Conservation (phyloP, 805 yeast species). For the Saturnispora zaruensis region DNA sequence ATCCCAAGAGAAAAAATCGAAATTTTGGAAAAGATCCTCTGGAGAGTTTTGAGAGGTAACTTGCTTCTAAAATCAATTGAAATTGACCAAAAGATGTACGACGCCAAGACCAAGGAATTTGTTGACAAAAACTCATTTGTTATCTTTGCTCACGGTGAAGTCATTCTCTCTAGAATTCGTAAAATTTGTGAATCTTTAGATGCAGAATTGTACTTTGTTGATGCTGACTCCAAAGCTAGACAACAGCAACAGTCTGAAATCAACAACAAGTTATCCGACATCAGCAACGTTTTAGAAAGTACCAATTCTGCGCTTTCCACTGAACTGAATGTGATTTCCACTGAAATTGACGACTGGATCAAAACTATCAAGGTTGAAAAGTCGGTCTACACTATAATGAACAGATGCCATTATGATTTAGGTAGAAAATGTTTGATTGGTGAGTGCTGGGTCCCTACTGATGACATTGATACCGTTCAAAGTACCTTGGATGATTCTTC, state of each 20-base stretch:
- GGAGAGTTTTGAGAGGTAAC: slow-evolving; percentile 93
- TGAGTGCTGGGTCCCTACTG: slow-evolving; percentile 67
- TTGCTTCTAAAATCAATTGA: slow-evolving; percentile 68
- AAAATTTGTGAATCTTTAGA: slow-evolving; percentile 87
- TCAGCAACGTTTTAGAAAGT: slow-evolving; percentile 39
- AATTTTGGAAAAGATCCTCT: slow-evolving; percentile 70
- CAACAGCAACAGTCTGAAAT: slow-evolving; percentile 34
- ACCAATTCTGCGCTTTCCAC: slow-evolving; percentile 49
- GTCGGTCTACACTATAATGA: slow-evolving; percentile 49
- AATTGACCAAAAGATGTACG: slow-evolving; percentile 60
- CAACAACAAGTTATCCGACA: slow-evolving; percentile 44
- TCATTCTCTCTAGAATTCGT: slow-evolving; percentile 61
- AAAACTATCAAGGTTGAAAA: slow-evolving; percentile 45
- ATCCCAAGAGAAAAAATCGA: slow-evolving; percentile 62
- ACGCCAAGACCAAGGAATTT: slow-evolving; percentile 44
- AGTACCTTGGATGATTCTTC: slow-evolving; percentile 35
- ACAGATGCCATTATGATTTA: slow-evolving; percentile 59
- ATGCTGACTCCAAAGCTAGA: slow-evolving; percentile 33
- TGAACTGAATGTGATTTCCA: slow-evolving; percentile 56
- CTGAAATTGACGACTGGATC: slow-evolving; percentile 57
- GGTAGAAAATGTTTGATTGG: slow-evolving; percentile 59
- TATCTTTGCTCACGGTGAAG: slow-evolving; percentile 83
- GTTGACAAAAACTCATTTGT: slow-evolving; percentile 77
- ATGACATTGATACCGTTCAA: slow-evolving; percentile 41
- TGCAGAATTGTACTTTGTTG: slow-evolving; percentile 64